Evolutionary conservation across 2,329 filamentous ascomycete genomes (phyloP).

Genomic region (Fonsecaea pedrosoi): DNA sequence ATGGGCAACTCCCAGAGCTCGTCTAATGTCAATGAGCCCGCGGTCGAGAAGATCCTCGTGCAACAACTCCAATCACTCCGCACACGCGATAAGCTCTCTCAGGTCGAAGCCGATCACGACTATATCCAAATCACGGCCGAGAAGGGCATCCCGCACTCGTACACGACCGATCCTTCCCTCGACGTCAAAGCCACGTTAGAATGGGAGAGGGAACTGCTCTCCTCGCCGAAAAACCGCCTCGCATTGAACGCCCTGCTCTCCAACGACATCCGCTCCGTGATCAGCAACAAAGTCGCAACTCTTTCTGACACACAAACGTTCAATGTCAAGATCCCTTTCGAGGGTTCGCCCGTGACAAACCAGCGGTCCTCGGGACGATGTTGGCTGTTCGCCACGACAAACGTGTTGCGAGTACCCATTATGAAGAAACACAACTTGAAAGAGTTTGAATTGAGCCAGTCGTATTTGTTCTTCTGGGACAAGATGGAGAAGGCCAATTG

Average conservation of each 20-base stretch:
- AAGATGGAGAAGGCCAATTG: conserved; percentile 92
- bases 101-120: conserved; percentile 54
- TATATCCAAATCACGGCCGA: conserved; percentile 61
- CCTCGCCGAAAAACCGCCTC: conserved; percentile 73
- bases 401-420: conserved; percentile 85
- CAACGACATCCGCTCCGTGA: conserved; percentile 69
- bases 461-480: conserved; percentile 91
- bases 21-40: conserved; percentile 36
- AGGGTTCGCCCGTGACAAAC: conserved; percentile 83
- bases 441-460: conserved; percentile 83
- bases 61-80: conserved; percentile 49
- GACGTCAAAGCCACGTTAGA: conserved; percentile 59
- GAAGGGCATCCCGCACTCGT: conserved; percentile 45
- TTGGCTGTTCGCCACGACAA: conserved; percentile 93
- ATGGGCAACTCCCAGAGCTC: conserved; percentile 41
- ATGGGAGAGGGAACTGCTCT: conserved; percentile 68
- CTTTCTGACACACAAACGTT: conserved; percentile 79
- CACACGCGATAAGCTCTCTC: conserved; percentile 45
- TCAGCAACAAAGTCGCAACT: conserved; percentile 68
- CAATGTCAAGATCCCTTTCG: conserved; percentile 81
- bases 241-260: conserved; percentile 75
- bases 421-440: conserved; percentile 82
- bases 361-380: conserved; percentile 82
- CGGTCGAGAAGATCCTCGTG: conserved; percentile 47
- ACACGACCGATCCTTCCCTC: conserved; percentile 48